Evolutionary conservation across 257 asterid genomes (phyloP).

Genomic region (Anisodus tanguticus): DNA sequence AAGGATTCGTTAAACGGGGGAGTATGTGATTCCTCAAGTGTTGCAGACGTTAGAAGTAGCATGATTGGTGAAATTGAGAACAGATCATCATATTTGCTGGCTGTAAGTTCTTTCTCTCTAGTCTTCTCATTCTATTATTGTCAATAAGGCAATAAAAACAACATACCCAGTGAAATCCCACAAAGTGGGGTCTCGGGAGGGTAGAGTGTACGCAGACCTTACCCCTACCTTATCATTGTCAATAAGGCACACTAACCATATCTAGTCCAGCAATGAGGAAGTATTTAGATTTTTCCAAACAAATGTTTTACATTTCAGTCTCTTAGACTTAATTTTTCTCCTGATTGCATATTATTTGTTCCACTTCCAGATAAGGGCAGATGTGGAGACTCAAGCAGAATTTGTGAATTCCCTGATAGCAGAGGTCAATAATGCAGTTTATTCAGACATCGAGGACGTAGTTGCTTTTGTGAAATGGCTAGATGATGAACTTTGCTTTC

Average conservation of each 20-base stretch:
- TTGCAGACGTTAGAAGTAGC: constrained; percentile 79
- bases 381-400: constrained; percentile 93
- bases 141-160: neutral
- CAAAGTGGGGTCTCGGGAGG: no score
- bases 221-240: neutral
- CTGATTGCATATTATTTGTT: neutral
- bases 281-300: neutral
- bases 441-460: constrained; percentile 71
- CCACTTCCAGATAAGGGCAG: constrained; percentile 71
- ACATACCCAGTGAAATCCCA: no score
- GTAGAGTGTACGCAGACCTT: no score
- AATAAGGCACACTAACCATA: neutral
- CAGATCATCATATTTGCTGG: constrained; percentile 84
- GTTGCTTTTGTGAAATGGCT: constrained; percentile 93
- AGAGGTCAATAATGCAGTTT: constrained; percentile 76
- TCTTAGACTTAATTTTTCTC: neutral
- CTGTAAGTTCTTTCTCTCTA: constrained; percentile 55
- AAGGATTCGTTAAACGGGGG: constrained; percentile 78
- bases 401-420: constrained; percentile 76
- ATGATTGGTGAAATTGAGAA: constrained; percentile 95
- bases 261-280: neutral
- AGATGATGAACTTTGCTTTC: constrained; percentile 92
- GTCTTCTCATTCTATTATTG: constrained; percentile 24
- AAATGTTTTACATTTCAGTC: neutral
- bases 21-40: constrained; percentile 62